Conservation (phyloP, 441 rosid species). For the Geranium incanum region DNA sequence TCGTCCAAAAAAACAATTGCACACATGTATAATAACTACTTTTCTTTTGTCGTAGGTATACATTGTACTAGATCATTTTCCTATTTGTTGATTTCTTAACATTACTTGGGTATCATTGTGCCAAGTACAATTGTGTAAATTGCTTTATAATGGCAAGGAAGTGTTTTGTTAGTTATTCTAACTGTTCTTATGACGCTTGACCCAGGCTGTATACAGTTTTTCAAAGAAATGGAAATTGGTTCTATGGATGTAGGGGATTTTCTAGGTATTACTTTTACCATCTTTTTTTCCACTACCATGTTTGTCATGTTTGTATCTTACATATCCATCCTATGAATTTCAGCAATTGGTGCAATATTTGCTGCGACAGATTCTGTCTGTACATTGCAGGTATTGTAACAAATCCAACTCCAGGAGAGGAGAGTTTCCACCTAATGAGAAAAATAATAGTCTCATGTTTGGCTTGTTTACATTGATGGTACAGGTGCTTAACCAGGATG, state of each 20-base stretch:
- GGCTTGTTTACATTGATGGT: conserved; percentile 20
- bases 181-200: conserved; percentile 21
- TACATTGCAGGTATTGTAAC: conserved; percentile 65
- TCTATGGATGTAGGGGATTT: conserved; percentile 50
- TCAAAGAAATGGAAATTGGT: conserved; percentile 40
- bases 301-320: not conserved
- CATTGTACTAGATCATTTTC: not conserved
- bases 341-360: conserved; percentile 92
- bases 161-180: not conserved
- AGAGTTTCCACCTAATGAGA: conserved; percentile 8
- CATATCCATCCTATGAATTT: conserved; percentile 5
- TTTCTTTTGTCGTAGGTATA: not conserved
- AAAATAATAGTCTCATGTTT: conserved; percentile 7
- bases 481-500: conserved; percentile 89
- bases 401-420: conserved; percentile 4
- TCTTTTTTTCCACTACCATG: not conserved
- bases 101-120: not conserved
- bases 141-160: not conserved
- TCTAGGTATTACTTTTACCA: conserved; percentile 36
- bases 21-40: not conserved
- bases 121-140: not conserved
- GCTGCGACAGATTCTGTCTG: conserved; percentile 96
- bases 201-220: conserved; percentile 45
- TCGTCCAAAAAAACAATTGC: not conserved
- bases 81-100: not conserved